Percentiles rank a stretch among this genome's conserved stretches.
phyloP scores from a whole-genome alignment of 179 eudicot genomes.

The Actinidia chinensis region DNA sequence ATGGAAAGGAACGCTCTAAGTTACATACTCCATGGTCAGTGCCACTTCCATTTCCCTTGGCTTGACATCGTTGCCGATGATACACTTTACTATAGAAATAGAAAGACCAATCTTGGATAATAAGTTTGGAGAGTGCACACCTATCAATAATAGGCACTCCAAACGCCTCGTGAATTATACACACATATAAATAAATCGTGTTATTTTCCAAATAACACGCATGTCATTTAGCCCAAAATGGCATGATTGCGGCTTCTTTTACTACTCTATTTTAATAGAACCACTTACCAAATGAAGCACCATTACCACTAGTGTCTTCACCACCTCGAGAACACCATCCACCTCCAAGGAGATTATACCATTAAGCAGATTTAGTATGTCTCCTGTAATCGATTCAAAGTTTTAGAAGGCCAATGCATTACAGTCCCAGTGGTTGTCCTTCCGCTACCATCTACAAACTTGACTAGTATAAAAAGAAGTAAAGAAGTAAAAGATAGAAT shows the following conservation, averaged over 20 bases:
- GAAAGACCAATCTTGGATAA: conserved; percentile 93
- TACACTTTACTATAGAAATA: conserved; percentile 69
- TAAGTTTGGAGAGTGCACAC: conserved; percentile 91
- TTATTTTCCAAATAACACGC: conserved; percentile 87
- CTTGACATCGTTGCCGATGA: conserved; percentile 84
- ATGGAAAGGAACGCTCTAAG: no score
- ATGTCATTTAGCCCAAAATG: conserved; percentile 91
- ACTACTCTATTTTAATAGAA: conserved; percentile 36
- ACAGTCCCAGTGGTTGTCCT: conserved; percentile 98
- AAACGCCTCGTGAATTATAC: conserved; percentile 88
- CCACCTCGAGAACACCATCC: conserved; percentile 53
- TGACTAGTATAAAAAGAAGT: conserved; percentile 17
- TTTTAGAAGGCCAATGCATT: conserved; percentile 87
- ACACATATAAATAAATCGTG: conserved; percentile 89
- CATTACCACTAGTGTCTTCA: conserved; percentile 62
- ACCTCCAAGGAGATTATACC: conserved; percentile 43
- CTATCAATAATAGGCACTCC: conserved; percentile 89
- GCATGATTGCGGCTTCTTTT: conserved; percentile 50
- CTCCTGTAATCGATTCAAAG: conserved; percentile 84
- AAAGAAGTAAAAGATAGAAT: conserved; percentile 10
- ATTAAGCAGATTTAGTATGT: conserved; percentile 60
- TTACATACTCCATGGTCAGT: no score
- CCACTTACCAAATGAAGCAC: conserved; percentile 32
- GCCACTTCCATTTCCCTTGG: conserved; percentile 88
- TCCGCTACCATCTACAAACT: conserved; percentile 81